Percentiles rank a stretch among this genome's conserved stretches.
phyloP scores from a whole-genome alignment of 306 rosid genomes.

The Vicia sativa region DNA sequence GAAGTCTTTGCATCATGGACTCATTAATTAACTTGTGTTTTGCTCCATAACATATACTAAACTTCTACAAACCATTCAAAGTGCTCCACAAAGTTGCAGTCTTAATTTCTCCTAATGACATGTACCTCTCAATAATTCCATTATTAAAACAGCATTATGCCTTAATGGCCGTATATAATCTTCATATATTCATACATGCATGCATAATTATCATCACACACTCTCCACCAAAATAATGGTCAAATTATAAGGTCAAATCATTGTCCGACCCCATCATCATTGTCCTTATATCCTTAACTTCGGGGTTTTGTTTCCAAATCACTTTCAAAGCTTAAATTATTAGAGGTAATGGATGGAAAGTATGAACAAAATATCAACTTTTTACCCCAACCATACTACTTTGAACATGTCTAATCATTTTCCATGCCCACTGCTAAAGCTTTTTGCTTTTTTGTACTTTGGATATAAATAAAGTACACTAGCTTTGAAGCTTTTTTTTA shows the following conservation, averaged over 20 bases:
- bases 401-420: slow-evolving; percentile 35
- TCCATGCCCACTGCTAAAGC: slow-evolving; percentile 8
- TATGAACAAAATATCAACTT: slow-evolving; percentile 20
- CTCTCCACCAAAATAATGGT: slow-evolving; percentile 25
- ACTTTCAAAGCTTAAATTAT: slow-evolving; percentile 49
- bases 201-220: not conserved
- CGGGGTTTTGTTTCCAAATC: slow-evolving; percentile 45
- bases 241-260: slow-evolving; percentile 43
- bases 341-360: slow-evolving; percentile 39
- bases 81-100: slow-evolving; percentile 32
- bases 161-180: slow-evolving; percentile 4
- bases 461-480: slow-evolving; percentile 31
- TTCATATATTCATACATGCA: slow-evolving; percentile 6
- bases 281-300: slow-evolving; percentile 42
- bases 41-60: slow-evolving; percentile 7
- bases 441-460: slow-evolving; percentile 37
- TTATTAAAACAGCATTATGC: slow-evolving; percentile 32
- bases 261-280: slow-evolving; percentile 37
- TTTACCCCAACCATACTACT: slow-evolving; percentile 15
- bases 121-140: slow-evolving; percentile 29
- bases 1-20: slow-evolving; percentile 5
- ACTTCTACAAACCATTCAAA: slow-evolving; percentile 37
- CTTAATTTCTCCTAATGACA: slow-evolving; percentile 42
- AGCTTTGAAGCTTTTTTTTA: slow-evolving; percentile 3
- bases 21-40: slow-evolving; percentile 32